A percentile compares a stretch with the other conserved stretches of the same genome.
Evolutionary conservation across 306 rosid genomes (phyloP).

Genomic region (Arachis hypogaea): DNA sequence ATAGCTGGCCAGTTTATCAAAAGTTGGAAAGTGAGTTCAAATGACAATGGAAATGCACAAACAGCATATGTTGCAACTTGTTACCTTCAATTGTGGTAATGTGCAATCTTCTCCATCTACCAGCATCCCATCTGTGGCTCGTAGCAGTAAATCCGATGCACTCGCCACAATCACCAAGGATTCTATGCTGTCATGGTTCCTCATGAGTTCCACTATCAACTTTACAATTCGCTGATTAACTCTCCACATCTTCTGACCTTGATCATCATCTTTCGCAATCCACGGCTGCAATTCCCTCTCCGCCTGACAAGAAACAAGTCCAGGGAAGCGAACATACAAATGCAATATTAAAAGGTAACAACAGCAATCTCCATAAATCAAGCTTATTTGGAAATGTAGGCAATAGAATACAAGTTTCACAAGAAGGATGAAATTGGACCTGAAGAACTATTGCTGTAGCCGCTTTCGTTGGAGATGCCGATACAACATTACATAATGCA

Average conservation of each 20-base stretch:
- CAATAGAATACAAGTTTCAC: constrained; percentile 1
- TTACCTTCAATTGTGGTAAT: constrained; percentile 85
- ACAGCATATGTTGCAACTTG: neutral
- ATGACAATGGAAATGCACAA: constrained; percentile 16
- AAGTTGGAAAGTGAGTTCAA: constrained; percentile 16
- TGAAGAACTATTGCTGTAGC: constrained; percentile 85
- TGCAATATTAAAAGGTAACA: constrained; percentile 3
- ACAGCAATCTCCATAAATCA: constrained; percentile 9
- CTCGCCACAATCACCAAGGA: constrained; percentile 82
- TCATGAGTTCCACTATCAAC: constrained; percentile 80
- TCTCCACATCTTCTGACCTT: constrained; percentile 83
- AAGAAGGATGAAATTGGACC: constrained; percentile 53
- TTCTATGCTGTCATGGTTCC: constrained; percentile 74
- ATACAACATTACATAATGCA: constrained; percentile 87
- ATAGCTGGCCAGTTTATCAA: constrained; percentile 51
- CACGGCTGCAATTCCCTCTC: constrained; percentile 88
- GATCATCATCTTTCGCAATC: constrained; percentile 84
- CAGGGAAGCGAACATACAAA: neutral
- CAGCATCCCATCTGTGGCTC: constrained; percentile 89
- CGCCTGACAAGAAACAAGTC: constrained; percentile 60
- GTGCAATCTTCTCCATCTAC: constrained; percentile 94
- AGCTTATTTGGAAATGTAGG: constrained; percentile 11
- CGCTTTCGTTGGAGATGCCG: constrained; percentile 79
- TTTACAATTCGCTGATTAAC: constrained; percentile 80
- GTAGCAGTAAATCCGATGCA: constrained; percentile 78